Evolutionary conservation across 495 filamentous ascomycete species (phyloP), one percentile per base, ranked within the genome.

Genomic region (Cercophora sp.): DNA sequence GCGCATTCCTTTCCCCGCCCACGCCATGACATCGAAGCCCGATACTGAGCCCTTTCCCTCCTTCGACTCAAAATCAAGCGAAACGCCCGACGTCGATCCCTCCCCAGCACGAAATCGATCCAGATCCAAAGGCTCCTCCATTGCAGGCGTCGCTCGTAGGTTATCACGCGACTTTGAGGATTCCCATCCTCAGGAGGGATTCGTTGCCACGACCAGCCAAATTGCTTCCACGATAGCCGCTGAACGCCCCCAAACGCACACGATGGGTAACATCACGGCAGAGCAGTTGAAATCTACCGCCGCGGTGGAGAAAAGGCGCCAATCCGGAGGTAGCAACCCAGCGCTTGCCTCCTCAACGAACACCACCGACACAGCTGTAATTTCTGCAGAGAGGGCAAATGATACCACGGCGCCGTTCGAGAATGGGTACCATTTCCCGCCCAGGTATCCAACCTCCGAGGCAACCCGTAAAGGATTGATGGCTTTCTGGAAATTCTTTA

Each of bases 401-500:
- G 39, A 24, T 22, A 15, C 36, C 26, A 65, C 61, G 8, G 57
- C 52, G 25, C 56, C 66, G 3, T 69, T 68, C 45, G 64, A 69
- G 25, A 87, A 86, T 50, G 83, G 84, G 59, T 87, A 89, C 64
- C 77, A 85, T 54, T 85, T 85, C 53, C 85, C 85, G 2, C 84
- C 86, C 4, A 82, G 83, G 56, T 77, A 86, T 52, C 73, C 80
- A 11, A 83, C 79, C 72, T 49, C 66, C n/a, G 83, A 87, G 49
- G 72, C 73, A 27, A 70, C 84, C 1, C 74, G 72, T 24, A 68
- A 75, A 11, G 79, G 74, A 41, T 71, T 80, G 68, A 72, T 71
- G 40, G 80, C 80, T 57, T 79, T 83, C 54, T 73, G 81, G 66
- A 57, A 70, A 13, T 77, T 73, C 59, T 70, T 74, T 61, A 72